These are phyloP conservation scores for Macrotyloma uniflorum DNA, from an alignment of 306 rosid species.

Conservation along the genomic window DNA sequence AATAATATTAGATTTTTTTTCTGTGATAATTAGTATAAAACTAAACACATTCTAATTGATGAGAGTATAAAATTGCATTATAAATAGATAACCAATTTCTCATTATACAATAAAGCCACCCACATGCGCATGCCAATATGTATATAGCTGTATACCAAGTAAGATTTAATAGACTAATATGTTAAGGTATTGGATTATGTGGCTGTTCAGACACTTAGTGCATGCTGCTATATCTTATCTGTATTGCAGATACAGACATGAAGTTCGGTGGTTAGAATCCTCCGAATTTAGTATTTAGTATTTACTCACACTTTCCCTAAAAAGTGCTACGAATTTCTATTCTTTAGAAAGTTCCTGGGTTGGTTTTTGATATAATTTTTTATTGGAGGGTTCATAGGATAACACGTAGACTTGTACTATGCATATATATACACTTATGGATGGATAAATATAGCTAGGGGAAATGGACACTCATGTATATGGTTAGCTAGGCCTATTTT, in stretches of 20 bases:
- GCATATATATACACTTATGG: neutral
- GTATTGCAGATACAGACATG: neutral
- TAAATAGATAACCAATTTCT: neutral
- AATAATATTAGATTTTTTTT: no score
- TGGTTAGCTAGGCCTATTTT: neutral
- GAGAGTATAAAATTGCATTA: no score
- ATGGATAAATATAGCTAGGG: neutral
- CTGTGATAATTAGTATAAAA: no score
- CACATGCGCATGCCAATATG: conserved; percentile 38
- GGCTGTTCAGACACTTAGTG: conserved; percentile 18
- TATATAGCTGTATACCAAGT: conserved; percentile 28
- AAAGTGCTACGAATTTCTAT: conserved; percentile 2
- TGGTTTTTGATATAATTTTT: neutral
- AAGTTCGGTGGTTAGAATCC: conserved; percentile 26
- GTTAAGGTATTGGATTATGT: conserved; percentile 32
- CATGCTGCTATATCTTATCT: conserved; percentile 25
- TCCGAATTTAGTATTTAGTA: neutral
- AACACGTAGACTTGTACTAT: conserved; percentile 44
- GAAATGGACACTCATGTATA: neutral
- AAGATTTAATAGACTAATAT: neutral
- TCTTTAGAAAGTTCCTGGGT: neutral
- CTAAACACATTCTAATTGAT: no score
- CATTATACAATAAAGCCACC: neutral
- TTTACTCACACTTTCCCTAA: neutral
- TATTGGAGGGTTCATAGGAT: conserved; percentile 39